A percentile compares a stretch with the other conserved stretches of the same genome.
phyloP scores from a whole-genome alignment of 108 stramenopile genomes.

The Fistulifera solaris region DNA sequence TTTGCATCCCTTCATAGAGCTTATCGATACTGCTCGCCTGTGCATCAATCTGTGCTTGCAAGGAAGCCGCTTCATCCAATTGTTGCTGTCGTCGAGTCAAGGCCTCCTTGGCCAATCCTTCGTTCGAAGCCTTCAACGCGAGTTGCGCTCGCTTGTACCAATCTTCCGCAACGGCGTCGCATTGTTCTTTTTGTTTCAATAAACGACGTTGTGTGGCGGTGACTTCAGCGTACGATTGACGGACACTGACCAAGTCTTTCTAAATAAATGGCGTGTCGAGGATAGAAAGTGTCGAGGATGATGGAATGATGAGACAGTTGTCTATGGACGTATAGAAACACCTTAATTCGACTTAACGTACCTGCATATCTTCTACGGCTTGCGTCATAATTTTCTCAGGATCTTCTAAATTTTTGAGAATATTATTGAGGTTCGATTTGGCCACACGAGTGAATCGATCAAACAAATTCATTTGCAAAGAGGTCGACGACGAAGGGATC shows the following conservation, averaged over 20 bases:
- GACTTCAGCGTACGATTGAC: constrained; percentile 96
- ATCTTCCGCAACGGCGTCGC: constrained; percentile 72
- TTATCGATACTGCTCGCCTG: constrained; percentile 78
- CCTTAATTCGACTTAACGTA: too few species aligned
- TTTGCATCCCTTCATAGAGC: constrained; percentile 90
- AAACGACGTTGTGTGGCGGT: constrained; percentile 92
- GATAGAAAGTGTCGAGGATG: too few species aligned
- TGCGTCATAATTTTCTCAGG: constrained; percentile 96
- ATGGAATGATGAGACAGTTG: too few species aligned
- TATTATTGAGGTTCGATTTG: constrained; percentile 86
- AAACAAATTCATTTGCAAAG: constrained; percentile 73
- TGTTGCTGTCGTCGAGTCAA: constrained; percentile 82
- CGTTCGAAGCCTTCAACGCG: constrained; percentile 86
- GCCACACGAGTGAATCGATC: constrained; percentile 78
- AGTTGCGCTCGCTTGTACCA: constrained; percentile 96
- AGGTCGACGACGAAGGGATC: constrained; percentile 8
- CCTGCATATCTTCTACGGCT: constrained; percentile 96
- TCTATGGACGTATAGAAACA: neutral
- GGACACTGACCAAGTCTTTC: constrained; percentile 88
- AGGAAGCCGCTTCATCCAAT: constrained; percentile 47
- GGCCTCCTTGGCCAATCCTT: constrained; percentile 90
- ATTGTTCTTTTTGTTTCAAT: constrained; percentile 83
- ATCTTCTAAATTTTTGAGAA: constrained; percentile 86
- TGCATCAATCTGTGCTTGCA: constrained; percentile 70
- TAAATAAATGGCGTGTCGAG: constrained; percentile 14